Percentiles rank a stretch among this genome's conserved stretches.
phyloP scores from a whole-genome alignment of 1,284 basidiomycete genomes.

The Cerrena zonata region DNA sequence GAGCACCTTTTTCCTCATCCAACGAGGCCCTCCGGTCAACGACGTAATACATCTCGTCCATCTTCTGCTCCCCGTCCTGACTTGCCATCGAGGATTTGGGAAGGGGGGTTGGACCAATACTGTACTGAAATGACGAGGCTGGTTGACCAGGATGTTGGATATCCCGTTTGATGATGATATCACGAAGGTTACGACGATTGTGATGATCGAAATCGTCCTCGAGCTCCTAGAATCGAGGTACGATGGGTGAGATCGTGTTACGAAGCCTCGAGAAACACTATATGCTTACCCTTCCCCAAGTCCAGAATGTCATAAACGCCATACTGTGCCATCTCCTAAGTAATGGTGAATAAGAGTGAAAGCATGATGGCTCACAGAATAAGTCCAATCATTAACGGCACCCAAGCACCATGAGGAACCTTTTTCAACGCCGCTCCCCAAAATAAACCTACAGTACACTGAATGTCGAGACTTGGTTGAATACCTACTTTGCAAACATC shows the following conservation, averaged over 20 bases:
- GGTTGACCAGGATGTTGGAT: not conserved
- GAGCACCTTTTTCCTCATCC: no score
- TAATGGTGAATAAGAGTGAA: not conserved
- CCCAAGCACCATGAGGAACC: constrained; percentile 59
- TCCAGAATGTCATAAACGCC: constrained; percentile 53
- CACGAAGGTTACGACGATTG: constrained; percentile 47
- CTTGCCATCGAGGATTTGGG: not conserved
- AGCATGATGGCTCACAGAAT: constrained; percentile 36
- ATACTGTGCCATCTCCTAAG: no score
- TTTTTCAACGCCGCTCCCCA: constrained; percentile 60
- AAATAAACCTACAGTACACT: constrained; percentile 54
- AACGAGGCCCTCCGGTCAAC: no score
- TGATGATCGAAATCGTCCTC: constrained; percentile 55
- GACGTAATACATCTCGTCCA: constrained; percentile 7
- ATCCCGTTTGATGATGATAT: no score
- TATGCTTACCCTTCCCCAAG: constrained; percentile 48
- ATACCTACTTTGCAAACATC: constrained; percentile 60
- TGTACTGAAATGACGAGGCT: no score
- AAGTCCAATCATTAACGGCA: constrained; percentile 51
- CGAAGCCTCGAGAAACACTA: not conserved
- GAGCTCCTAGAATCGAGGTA: no score
- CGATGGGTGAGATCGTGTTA: no score
- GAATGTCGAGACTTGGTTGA: no score
- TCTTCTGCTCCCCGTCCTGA: not conserved
- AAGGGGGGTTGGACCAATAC: no score